Base-by-base conservation (phyloP, 208 protist genomes). In the Trypanosoma cruzi region DNA sequence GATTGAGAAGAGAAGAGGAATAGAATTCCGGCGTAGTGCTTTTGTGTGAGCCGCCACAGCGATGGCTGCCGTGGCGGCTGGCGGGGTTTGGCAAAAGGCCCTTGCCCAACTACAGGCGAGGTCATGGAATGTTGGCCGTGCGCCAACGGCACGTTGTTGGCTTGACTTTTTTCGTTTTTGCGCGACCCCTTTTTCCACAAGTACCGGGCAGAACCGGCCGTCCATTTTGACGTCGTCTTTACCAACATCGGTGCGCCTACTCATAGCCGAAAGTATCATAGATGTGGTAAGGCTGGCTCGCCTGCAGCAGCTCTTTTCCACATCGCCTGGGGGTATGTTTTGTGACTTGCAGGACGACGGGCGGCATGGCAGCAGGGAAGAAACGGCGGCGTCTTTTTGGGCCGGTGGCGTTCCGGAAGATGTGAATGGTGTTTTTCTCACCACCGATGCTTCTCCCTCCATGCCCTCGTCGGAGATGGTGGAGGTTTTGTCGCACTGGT, bases 281-380 rank as follows among this genome's bases (percentile, higher is more conserved):
- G 67, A 73, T 59, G 36, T 29, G 18, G 67, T 44, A 6, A 13
- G 49, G 29, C 36, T 73, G 48, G 67, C 58, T 42, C 67, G 67
- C 37, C 26, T 73, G 34, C 57, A 57, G 36, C 58, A 73, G 36
- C 22, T 73, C 11, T 16, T 73, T 0, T 32, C 50, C 8, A 11
- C 32, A 55, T 62, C 66, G 36, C 16, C 66, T 22, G 28, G 2
- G 20, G 64, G 40, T 18, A 37, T 70, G 53, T 28, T 48, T 36
- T 2, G 34, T 26, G 50, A 44, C 20, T n/a, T 31, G 18, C 26
- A n/a, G n/a, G n/a, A n/a, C n/a, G n/a, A n/a, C n/a, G 37, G 7
- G 14, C 6, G 32, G 49, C 4, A n/a, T 4, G 40, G 20, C 22
- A n/a, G 22, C 1, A 36, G 22, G 20, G 42, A 16, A 37, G 8